Conservation (phyloP, 2,329 filamentous ascomycete genomes). For the Colletotrichum euphorbiae region DNA sequence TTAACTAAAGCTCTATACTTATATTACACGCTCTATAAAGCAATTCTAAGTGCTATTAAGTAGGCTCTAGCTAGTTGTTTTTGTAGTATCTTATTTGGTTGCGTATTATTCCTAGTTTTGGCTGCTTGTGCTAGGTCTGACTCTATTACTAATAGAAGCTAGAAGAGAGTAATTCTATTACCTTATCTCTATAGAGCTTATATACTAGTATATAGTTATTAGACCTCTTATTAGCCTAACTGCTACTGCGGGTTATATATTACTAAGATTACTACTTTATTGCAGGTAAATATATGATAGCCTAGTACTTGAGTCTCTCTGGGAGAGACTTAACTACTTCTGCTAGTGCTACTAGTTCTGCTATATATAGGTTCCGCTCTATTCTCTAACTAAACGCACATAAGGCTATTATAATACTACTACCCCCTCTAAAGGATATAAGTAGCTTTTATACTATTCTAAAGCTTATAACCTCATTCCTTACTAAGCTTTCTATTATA, state of each 20-base stretch:
- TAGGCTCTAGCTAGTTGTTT: too few species aligned
- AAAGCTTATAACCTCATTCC: neutral
- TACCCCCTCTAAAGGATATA: neutral
- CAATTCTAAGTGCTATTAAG: too few species aligned
- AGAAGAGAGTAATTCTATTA: conserved; percentile 8
- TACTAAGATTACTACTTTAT: neutral
- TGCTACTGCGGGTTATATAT: neutral
- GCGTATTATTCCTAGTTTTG: too few species aligned
- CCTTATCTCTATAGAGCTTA: neutral
- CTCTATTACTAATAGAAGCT: conserved; percentile 5
- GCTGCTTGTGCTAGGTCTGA: too few species aligned
- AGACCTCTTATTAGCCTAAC: neutral
- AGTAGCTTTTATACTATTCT: neutral
- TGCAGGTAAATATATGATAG: neutral
- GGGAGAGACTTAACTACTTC: neutral
- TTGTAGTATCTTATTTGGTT: too few species aligned
- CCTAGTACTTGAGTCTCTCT: neutral
- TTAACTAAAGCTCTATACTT: too few species aligned
- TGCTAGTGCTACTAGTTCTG: neutral
- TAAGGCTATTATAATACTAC: neutral
- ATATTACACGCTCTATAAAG: too few species aligned
- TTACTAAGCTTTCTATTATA: neutral
- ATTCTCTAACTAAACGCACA: neutral
- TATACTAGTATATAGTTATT: neutral
- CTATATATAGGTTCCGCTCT: neutral